Evolutionary conservation across 768 basidiomycete species (phyloP).

Genomic region (Rhodotorula babjevae): DNA sequence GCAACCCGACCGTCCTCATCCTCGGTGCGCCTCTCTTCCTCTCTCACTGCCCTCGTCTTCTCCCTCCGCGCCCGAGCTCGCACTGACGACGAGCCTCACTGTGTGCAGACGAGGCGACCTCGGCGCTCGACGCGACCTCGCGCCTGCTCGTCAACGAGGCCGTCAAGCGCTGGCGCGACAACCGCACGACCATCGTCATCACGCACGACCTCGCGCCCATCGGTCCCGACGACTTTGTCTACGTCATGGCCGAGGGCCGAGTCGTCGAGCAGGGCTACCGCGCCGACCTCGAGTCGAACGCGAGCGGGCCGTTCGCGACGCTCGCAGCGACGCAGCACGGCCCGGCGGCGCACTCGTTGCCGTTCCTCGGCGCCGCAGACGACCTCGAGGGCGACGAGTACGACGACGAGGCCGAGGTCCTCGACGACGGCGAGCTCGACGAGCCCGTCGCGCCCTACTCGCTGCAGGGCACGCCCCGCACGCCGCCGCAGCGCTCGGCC

Average conservation of each 20-base stretch:
- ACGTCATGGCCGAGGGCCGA: conserved; percentile 74
- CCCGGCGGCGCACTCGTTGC: neutral
- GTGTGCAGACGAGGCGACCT: conserved; percentile 53
- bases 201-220: conserved; percentile 93
- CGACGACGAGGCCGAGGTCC: conserved; percentile 43
- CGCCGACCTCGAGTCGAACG: conserved; percentile 61
- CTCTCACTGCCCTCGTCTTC: neutral
- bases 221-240: conserved; percentile 70
- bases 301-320: conserved; percentile 63
- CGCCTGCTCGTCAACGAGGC: conserved; percentile 72
- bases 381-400: neutral
- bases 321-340: conserved; percentile 55
- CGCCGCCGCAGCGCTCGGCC: neutral
- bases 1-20: conserved; percentile 82
- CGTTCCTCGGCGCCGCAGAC: conserved; percentile 42
- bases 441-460: conserved; percentile 10
- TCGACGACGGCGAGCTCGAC: conserved; percentile 49
- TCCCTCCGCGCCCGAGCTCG: no score
- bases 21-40: conserved; percentile 59
- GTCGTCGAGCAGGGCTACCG: conserved; percentile 87
- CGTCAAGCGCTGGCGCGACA: conserved; percentile 62
- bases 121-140: conserved; percentile 72
- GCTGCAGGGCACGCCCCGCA: conserved; percentile 1
- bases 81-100: neutral
- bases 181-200: conserved; percentile 85